These are phyloP conservation scores for Exophiala xenobiotica DNA, from an alignment of 2,329 filamentous ascomycete genomes.

Conservation along the genomic window DNA sequence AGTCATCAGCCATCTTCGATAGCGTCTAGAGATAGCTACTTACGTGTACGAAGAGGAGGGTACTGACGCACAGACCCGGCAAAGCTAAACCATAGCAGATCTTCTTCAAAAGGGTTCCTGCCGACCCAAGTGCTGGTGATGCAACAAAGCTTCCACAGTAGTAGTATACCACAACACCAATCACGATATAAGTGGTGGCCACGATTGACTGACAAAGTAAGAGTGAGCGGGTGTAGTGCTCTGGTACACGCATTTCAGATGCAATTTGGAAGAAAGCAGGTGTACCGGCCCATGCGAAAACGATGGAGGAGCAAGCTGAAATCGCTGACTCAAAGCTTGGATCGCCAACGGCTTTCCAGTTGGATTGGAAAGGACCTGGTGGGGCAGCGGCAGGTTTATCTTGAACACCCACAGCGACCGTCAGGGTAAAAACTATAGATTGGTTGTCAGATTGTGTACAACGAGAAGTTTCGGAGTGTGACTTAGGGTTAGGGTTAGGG, in stretches of 20 bases:
- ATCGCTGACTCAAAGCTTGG: constrained; percentile 32
- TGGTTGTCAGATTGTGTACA: background rate
- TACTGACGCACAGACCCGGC: constrained; percentile 32
- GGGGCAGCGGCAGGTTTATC: constrained; percentile 37
- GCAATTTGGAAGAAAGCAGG: constrained; percentile 39
- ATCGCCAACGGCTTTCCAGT: constrained; percentile 31
- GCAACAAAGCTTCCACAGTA: constrained; percentile 49
- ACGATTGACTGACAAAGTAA: constrained; percentile 39
- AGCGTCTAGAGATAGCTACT: background rate
- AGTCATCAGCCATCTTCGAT: background rate
- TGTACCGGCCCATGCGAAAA: constrained; percentile 35
- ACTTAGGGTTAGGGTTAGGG: no score
- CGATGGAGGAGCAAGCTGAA: constrained; percentile 32
- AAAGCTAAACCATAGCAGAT: constrained; percentile 44
- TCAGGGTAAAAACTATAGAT: constrained; percentile 28
- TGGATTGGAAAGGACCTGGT: constrained; percentile 38
- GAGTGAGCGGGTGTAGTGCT: constrained; percentile 33
- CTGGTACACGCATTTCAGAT: constrained; percentile 40
- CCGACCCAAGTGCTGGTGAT: constrained; percentile 49
- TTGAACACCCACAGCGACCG: constrained; percentile 34
- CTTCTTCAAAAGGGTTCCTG: constrained; percentile 44
- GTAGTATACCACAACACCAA: constrained; percentile 46
- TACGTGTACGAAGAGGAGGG: constrained; percentile 4
- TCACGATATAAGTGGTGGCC: constrained; percentile 39
- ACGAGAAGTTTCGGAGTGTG: constrained; percentile 1